phyloP scores from a whole-genome alignment of 2,329 filamentous ascomycete species.

The Cryphonectria naterciae region DNA sequence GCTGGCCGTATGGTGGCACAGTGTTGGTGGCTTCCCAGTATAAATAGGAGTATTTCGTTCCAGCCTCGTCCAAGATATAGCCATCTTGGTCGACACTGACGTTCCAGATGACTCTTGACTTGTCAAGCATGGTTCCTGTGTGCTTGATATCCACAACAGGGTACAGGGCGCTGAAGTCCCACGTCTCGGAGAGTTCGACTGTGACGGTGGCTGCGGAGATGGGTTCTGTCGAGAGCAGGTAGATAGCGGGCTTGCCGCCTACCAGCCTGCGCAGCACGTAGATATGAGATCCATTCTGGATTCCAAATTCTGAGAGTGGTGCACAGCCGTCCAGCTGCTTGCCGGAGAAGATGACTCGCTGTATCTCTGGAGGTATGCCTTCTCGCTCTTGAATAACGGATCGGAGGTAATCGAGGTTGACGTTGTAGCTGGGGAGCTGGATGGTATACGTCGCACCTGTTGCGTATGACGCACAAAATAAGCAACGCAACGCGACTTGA shows the following conservation, averaged over 20 bases:
- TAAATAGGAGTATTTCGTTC: conserved; percentile 11
- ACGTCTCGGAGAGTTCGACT: background rate
- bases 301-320: background rate
- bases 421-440: background rate
- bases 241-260: background rate
- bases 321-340: background rate
- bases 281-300: background rate
- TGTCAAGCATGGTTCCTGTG: rapidly evolving
- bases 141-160: background rate
- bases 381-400: background rate
- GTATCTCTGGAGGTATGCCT: background rate
- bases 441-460: background rate
- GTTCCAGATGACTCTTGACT: background rate
- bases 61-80: background rate
- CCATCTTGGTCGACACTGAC: background rate
- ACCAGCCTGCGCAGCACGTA: background rate
- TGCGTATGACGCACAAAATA: background rate
- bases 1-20: background rate
- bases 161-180: conserved; percentile 2
- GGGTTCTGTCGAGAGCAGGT: background rate
- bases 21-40: conserved; percentile 21
- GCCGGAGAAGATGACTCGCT: background rate
- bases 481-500: background rate
- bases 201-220: background rate
- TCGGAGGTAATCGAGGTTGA: background rate